Conservation (phyloP, 2,329 filamentous ascomycete genomes). For the Thermomyces lanuginosus region DNA sequence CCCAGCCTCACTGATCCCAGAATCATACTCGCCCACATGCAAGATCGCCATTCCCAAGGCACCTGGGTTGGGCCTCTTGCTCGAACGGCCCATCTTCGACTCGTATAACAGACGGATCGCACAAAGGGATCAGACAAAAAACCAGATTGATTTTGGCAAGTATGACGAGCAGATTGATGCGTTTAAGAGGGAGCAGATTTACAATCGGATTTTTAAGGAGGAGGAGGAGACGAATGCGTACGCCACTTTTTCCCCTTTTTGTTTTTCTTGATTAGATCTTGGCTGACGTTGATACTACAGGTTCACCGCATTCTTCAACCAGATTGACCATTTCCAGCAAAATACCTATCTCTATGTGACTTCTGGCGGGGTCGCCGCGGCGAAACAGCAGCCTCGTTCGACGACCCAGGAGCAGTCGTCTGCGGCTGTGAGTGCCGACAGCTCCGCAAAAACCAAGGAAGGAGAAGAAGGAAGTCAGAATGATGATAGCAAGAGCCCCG, state of each 20-base stretch:
- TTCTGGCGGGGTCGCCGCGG: slow-evolving; percentile 48
- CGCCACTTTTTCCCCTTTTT: slow-evolving; percentile 24
- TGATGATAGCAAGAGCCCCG: no score
- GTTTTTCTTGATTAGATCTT: slow-evolving; percentile 2
- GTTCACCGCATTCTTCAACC: slow-evolving; percentile 63
- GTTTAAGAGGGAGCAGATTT: slow-evolving; percentile 88
- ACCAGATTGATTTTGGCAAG: slow-evolving; percentile 61
- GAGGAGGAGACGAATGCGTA: slow-evolving; percentile 78
- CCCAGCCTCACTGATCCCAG: slow-evolving; percentile 48
- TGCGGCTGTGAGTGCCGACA: slow-evolving; percentile 2
- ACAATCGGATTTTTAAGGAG: slow-evolving; percentile 75
- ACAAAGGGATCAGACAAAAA: slow-evolving; percentile 44
- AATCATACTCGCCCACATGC: slow-evolving; percentile 55
- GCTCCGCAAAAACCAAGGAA: slow-evolving; percentile 5
- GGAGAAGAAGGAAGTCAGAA: slow-evolving; percentile 2
- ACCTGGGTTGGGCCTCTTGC: slow-evolving; percentile 67
- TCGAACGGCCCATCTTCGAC: slow-evolving; percentile 85
- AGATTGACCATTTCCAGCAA: slow-evolving; percentile 57
- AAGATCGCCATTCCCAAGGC: slow-evolving; percentile 87
- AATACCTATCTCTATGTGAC: slow-evolving; percentile 62
- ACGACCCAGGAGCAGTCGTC: no score
- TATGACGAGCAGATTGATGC: slow-evolving; percentile 63
- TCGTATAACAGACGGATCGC: slow-evolving; percentile 61
- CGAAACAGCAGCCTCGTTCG: no score
- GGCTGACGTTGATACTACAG: slow-evolving; percentile 23